Base-by-base conservation (phyloP, 495 filamentous ascomycete genomes). In the Penicillium fimorum region DNA sequence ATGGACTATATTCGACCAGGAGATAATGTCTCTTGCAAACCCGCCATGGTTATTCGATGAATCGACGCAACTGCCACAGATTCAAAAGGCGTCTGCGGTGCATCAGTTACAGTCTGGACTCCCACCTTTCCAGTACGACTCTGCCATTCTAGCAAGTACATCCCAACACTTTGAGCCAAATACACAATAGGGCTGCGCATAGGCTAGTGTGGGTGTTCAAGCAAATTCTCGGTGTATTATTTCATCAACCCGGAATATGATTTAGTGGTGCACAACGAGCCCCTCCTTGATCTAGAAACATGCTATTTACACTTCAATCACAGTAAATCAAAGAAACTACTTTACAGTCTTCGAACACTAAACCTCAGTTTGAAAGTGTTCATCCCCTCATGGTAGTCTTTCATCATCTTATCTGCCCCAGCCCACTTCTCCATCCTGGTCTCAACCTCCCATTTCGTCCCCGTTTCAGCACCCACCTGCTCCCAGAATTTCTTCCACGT, bases 401-500 rank as follows among this genome's bases (percentile, higher is more conserved):
- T 51, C 41, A 62, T 53, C 18, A 45, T 42, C 18, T 32, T 27
- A 56, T 62, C 59, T 8, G 45, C 22, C 0, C 56, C 56, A 46
- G 17, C 50, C 63, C 63, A 67, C 17, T 48, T 42, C 46, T 62
- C 71, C 35, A 56, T 50, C 56, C 62, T 46, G 55, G 53, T 29
- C 43, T 77, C 62, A 20, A 81, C 74, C 45, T 72, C 53, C 70
- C 77, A 80, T 58, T 67, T 58, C 5, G 71, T 76, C 9, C 70
- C 77, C n/a, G 75, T 76, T 48, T 75, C 72, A 17, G 55, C 54
- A n/a, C 72, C 73, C 46, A 84, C 76, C 55, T 76, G 57, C 12
- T 76, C 61, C 81, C 82, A 86, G 61, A 84, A 65, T 47, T 64
- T 67, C 45, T 71, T 59, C 55, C 81, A 80, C 32, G 69, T 79